Evolutionary conservation across 2,329 filamentous ascomycete species (phyloP).

Genomic region (Penicillium sumatraense): DNA sequence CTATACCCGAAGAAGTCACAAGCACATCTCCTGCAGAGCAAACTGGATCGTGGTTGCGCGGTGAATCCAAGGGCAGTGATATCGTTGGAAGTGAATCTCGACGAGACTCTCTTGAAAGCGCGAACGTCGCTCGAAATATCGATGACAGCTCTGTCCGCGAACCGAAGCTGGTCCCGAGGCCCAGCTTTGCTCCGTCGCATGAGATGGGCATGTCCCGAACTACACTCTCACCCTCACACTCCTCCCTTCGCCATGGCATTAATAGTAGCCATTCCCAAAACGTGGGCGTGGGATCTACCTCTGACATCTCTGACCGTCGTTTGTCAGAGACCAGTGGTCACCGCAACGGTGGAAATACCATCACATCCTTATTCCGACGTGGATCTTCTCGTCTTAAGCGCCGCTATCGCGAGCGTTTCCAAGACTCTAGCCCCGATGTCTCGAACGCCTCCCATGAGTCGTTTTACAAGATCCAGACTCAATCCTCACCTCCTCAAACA

Average conservation of each 20-base stretch:
- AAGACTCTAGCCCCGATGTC: conserved; percentile 73
- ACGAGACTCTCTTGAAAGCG: conserved; percentile 36
- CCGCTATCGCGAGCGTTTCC: conserved; percentile 55
- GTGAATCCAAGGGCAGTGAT: conserved; percentile 35
- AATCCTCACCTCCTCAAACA: conserved; percentile 50
- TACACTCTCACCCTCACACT: conserved; percentile 42
- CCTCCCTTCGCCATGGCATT: conserved; percentile 51
- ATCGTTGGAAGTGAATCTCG: conserved; percentile 11
- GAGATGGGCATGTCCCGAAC: conserved; percentile 39
- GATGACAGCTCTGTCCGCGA: conserved; percentile 40
- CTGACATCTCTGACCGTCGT: conserved; percentile 58
- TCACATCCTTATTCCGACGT: conserved; percentile 77
- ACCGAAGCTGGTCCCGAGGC: conserved; percentile 30
- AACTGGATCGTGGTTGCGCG: conserved; percentile 39
- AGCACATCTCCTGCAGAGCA: conserved; percentile 1
- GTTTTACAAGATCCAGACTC: conserved; percentile 64
- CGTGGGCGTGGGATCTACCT: conserved; percentile 56
- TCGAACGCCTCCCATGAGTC: conserved; percentile 91
- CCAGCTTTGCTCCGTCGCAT: conserved; percentile 40
- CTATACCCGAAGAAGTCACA: conserved; percentile 11
- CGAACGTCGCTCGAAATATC: conserved; percentile 37
- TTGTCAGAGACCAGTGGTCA: conserved; percentile 59
- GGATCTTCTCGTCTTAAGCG: conserved; percentile 60
- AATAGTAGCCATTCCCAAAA: conserved; percentile 58
- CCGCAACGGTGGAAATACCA: conserved; percentile 50